These are phyloP conservation scores for Penicillium coffeae DNA, from an alignment of 495 filamentous ascomycete species.

Conservation along the genomic window DNA sequence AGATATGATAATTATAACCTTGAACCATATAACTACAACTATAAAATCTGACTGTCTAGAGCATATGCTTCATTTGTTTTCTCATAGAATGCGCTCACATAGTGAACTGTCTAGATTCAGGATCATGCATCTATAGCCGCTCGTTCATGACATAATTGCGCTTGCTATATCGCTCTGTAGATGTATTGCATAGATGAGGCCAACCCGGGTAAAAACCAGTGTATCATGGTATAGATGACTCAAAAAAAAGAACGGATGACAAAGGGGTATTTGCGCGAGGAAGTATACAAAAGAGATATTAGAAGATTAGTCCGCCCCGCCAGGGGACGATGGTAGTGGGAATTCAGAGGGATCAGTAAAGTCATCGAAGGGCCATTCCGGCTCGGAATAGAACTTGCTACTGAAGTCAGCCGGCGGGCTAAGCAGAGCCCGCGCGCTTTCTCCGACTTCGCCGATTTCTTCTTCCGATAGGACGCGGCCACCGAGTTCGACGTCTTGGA, in stretches of 20 bases:
- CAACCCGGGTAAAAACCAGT: slow-evolving; percentile 1
- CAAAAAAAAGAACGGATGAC: slow-evolving; percentile 8
- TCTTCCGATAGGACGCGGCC: slow-evolving; percentile 73
- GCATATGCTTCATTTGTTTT: too few species aligned
- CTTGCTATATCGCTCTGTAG: too few species aligned
- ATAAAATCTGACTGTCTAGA: too few species aligned
- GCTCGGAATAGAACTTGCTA: neutral
- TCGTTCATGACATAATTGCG: too few species aligned
- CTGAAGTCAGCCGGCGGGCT: slow-evolving; percentile 26
- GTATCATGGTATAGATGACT: slow-evolving; percentile 3
- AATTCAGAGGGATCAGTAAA: slow-evolving; percentile 13
- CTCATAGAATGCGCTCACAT: too few species aligned
- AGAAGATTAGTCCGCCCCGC: slow-evolving; percentile 20
- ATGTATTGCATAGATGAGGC: too few species aligned
- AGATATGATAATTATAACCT: too few species aligned
- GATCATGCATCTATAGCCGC: too few species aligned
- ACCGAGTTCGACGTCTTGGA: slow-evolving; percentile 74
- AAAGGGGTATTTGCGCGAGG: slow-evolving; percentile 23
- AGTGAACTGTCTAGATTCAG: too few species aligned
- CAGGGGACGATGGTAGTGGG: slow-evolving; percentile 22
- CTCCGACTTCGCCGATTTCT: slow-evolving; percentile 55
- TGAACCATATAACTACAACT: too few species aligned
- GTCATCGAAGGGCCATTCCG: slow-evolving; percentile 5
- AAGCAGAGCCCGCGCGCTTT: slow-evolving; percentile 31
- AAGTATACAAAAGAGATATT: slow-evolving; percentile 4